A percentile compares a stretch with the other conserved stretches of the same genome.
Evolutionary conservation across 108 stramenopile species (phyloP).

Genomic region (Skeletonema tropicum): DNA sequence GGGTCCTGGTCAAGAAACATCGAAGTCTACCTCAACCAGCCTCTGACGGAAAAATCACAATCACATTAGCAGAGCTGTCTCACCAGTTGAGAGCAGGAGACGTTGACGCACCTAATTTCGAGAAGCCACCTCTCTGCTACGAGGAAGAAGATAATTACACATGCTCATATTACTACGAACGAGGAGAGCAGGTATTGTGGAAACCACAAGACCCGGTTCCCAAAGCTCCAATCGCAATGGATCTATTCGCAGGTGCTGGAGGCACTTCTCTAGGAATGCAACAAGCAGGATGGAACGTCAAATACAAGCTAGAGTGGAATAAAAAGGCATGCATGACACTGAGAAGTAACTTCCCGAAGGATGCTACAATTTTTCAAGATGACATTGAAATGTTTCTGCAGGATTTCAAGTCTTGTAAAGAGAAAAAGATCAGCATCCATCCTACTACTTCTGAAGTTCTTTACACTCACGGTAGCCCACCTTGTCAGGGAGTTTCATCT

Average conservation of each 20-base stretch:
- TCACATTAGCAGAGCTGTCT: not conserved
- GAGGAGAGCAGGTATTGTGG: not conserved
- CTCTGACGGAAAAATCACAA: not conserved
- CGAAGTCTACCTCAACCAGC: not conserved
- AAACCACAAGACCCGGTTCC: not conserved
- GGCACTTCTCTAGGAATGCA: slow-evolving; percentile 28
- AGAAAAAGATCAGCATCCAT: not conserved
- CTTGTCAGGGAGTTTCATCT: slow-evolving; percentile 58
- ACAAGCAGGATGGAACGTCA: slow-evolving; percentile 30
- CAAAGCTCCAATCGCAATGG: slow-evolving; percentile 15
- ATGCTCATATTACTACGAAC: not conserved
- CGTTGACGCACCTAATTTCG: not conserved
- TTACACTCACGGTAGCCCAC: slow-evolving; percentile 42
- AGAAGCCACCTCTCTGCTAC: not conserved
- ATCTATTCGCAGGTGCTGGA: slow-evolving; percentile 47
- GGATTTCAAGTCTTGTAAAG: slow-evolving; percentile 1
- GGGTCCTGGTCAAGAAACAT: not conserved
- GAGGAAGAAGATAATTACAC: not conserved
- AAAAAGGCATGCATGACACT: slow-evolving; percentile 19
- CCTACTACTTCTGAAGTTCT: not conserved
- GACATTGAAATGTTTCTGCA: slow-evolving; percentile 29
- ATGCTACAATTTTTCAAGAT: slow-evolving; percentile 14
- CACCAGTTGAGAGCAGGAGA: not conserved
- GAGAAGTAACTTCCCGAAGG: slow-evolving; percentile 12
- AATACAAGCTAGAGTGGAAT: slow-evolving; percentile 29